Percentiles rank a stretch among this genome's conserved stretches.
Conservation (phyloP, 768 basidiomycete genomes). For the Hygrocybe coccinea region DNA sequence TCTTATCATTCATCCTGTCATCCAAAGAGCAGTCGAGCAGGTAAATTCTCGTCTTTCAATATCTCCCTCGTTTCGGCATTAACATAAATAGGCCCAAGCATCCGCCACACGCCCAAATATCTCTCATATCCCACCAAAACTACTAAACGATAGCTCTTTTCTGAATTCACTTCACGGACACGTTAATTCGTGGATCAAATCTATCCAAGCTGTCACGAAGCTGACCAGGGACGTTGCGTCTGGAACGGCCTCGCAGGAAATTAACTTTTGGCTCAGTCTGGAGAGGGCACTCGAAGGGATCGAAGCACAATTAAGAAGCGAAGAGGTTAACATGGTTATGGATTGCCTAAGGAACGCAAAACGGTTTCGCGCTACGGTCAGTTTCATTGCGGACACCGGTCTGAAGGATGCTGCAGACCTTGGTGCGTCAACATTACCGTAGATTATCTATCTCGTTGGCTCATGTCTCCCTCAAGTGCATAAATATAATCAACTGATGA, state of each 20-base stretch:
- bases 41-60: slow-evolving; percentile 22
- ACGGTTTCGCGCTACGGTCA: slow-evolving; percentile 94
- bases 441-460: background rate
- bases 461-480: slow-evolving; percentile 56
- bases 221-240: slow-evolving; percentile 89
- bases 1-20: slow-evolving; percentile 83
- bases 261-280: slow-evolving; percentile 97
- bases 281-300: slow-evolving; percentile 92
- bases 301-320: slow-evolving; percentile 84
- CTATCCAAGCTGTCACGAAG: slow-evolving; percentile 94
- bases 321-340: slow-evolving; percentile 89
- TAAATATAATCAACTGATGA: slow-evolving; percentile 98
- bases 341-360: slow-evolving; percentile 94
- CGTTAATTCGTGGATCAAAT: slow-evolving; percentile 97
- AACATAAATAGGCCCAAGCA: slow-evolving; percentile 40
- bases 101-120: slow-evolving; percentile 62
- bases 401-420: slow-evolving; percentile 89
- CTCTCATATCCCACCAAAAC: slow-evolving; percentile 65
- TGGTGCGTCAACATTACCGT: slow-evolving; percentile 43
- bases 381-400: slow-evolving; percentile 96
- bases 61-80: slow-evolving; percentile 7
- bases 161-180: slow-evolving; percentile 90
- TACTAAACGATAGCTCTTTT: slow-evolving; percentile 84
- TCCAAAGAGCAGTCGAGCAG: slow-evolving; percentile 83
- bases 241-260: slow-evolving; percentile 96